A percentile compares a stretch with the other conserved stretches of the same genome.
Conservation (phyloP, 768 basidiomycete genomes). For the Sporobolomyces roseus region DNA sequence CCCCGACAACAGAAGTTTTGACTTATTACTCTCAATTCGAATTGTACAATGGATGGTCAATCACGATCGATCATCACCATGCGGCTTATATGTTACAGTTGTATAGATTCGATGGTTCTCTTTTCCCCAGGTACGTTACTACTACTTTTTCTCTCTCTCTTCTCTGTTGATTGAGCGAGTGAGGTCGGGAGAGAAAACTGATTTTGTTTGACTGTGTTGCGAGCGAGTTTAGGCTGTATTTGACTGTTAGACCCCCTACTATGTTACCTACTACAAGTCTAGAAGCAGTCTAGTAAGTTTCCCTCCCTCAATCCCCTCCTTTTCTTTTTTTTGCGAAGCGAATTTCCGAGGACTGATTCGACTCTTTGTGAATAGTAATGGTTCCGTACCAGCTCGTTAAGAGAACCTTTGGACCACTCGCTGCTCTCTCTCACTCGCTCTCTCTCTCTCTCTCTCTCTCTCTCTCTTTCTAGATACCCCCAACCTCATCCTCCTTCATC, state of each 20-base stretch:
- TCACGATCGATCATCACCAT: constrained; percentile 60
- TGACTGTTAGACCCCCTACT: constrained; percentile 42
- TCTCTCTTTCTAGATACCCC: not conserved
- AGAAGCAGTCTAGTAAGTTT: constrained; percentile 27
- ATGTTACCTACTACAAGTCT: constrained; percentile 40
- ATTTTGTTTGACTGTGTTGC: no score
- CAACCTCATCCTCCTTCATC: no score
- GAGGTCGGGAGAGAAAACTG: no score
- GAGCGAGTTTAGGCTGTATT: no score
- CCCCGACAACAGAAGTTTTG: constrained; percentile 79
- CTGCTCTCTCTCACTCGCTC: not conserved
- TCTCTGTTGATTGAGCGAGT: no score
- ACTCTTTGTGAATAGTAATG: not conserved
- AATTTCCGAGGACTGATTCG: not conserved
- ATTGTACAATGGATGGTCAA: constrained; percentile 63
- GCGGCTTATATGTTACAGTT: constrained; percentile 65
- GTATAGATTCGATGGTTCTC: constrained; percentile 71
- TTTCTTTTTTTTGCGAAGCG: not conserved
- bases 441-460: not conserved
- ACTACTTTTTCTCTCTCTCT: no score
- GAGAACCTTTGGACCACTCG: not conserved
- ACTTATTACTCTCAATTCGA: constrained; percentile 76
- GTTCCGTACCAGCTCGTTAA: not conserved
- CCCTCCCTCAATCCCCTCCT: not conserved
- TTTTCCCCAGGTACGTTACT: no score